Evolutionary conservation across 2,329 filamentous ascomycete species (phyloP).

Genomic region (Hypomyces rosellus): DNA sequence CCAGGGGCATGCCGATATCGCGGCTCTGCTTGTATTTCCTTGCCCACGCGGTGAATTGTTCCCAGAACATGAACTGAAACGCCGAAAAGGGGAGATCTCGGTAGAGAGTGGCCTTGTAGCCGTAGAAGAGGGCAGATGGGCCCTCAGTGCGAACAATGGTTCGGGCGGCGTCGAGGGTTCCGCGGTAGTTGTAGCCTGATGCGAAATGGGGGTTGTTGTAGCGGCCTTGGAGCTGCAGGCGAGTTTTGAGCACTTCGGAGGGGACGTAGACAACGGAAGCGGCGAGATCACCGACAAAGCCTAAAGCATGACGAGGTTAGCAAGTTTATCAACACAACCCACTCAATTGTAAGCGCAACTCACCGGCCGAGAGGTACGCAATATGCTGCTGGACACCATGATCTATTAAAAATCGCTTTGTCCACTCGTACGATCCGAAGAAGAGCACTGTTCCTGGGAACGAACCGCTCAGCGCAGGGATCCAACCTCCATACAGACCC

Average conservation of each 20-base stretch:
- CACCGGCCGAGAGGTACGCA: slow-evolving; percentile 80
- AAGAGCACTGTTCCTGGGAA: slow-evolving; percentile 93
- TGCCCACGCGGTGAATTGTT: slow-evolving; percentile 82
- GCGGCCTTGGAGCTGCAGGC: slow-evolving; percentile 87
- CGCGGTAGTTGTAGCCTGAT: slow-evolving; percentile 93
- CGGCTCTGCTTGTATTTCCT: slow-evolving; percentile 69
- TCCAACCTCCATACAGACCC: slow-evolving; percentile 89
- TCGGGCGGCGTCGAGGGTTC: slow-evolving; percentile 73
- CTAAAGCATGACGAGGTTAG: slow-evolving; percentile 34
- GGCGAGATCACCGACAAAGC: slow-evolving; percentile 87
- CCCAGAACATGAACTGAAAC: slow-evolving; percentile 96
- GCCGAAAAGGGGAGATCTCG: slow-evolving; percentile 94
- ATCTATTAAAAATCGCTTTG: slow-evolving; percentile 85
- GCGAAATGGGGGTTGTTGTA: slow-evolving; percentile 92
- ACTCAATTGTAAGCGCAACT: slow-evolving; percentile 12
- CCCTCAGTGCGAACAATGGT: slow-evolving; percentile 84
- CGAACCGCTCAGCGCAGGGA: slow-evolving; percentile 83
- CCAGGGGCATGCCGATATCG: slow-evolving; percentile 78
- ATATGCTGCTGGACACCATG: slow-evolving; percentile 73
- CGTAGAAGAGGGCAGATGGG: slow-evolving; percentile 79
- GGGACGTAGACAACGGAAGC: slow-evolving; percentile 93
- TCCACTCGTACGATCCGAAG: slow-evolving; percentile 94
- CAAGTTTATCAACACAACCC: slow-evolving; percentile 8
- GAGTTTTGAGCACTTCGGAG: slow-evolving; percentile 96
- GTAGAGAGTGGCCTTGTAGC: slow-evolving; percentile 94